Evolutionary conservation across 805 yeast species (phyloP), one percentile per base, ranked within the genome.

Genomic region (Kregervanrija pseudodelftensis): DNA sequence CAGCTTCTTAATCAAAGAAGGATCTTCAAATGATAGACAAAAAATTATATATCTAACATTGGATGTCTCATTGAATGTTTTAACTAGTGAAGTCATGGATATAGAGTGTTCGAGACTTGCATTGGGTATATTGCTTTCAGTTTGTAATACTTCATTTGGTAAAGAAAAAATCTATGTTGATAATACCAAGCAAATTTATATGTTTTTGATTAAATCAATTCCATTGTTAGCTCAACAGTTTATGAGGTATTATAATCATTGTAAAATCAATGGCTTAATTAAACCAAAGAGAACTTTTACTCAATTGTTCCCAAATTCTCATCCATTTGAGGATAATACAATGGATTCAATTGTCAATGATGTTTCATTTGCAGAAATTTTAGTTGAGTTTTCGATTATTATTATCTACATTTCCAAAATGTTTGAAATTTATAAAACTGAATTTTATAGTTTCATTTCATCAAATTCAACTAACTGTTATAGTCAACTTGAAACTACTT

Each of bases 301-400:
- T 0, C 72, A 69, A 28, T 64, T 86, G 36, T 89, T 87, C 67
- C 95, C 93, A 8, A 69, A 71, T 30, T 61, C 65, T 12, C 77
- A 74, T 55, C 95, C 95, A 13, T 81, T 82, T 56, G 64, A 65
- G 40, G 81, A 78, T 37, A 56, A 70, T 30, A 78, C 90, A 0
- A 75, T 85, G 51, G 95, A 88, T 57, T 82, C 95, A 0, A 69
- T 80, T 37, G 84, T 85, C 14, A 77, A 79, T 49, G 85, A 82
- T 49, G 85, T 80, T 50, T 67, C 72, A 1, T 69, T 84, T 45
- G 86, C 80, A 28, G 96, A 88, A 58, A 69, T 83, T 3, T 65
- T 87, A 43, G 66, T 85, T 36, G 96, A 88, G 58, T 59, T 86
- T 40, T 69, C 82, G 7, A 73, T 82, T 12, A 66, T 84, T n/a